Evolutionary conservation across 495 filamentous ascomycete species (phyloP).

Genomic region (Trichoderma parareesei): DNA sequence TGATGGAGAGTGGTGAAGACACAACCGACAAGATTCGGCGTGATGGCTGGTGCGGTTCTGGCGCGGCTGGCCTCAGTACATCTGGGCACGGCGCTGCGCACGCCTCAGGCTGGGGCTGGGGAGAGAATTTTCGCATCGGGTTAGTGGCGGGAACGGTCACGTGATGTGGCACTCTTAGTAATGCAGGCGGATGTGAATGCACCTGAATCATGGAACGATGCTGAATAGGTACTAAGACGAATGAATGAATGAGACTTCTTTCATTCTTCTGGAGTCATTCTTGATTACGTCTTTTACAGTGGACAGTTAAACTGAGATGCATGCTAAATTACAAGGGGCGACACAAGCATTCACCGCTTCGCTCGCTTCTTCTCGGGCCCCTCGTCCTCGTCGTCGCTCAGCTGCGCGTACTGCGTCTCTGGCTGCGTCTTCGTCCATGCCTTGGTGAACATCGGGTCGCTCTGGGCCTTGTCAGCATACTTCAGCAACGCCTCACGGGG

Average conservation of each 20-base stretch:
- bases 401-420: slow-evolving; percentile 79
- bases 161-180: not conserved
- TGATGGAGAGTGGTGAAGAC: slow-evolving; percentile 47
- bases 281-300: too few relatives aligned
- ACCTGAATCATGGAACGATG: too few relatives aligned
- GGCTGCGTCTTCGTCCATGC: slow-evolving; percentile 93
- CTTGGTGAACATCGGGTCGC: slow-evolving; percentile 87
- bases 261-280: too few relatives aligned
- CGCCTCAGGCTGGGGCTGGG: slow-evolving; percentile 9
- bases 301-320: too few relatives aligned
- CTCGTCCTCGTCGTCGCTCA: slow-evolving; percentile 78
- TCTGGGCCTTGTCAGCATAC: slow-evolving; percentile 90
- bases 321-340: too few relatives aligned
- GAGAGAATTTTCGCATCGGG: not conserved
- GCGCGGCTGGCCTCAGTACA: slow-evolving; percentile 18
- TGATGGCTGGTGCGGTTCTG: slow-evolving; percentile 34
- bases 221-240: too few relatives aligned
- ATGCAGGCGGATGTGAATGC: too few relatives aligned
- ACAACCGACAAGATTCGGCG: slow-evolving; percentile 36
- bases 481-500: slow-evolving; percentile 88
- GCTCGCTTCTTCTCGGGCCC: slow-evolving; percentile 60
- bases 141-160: not conserved
- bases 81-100: slow-evolving; percentile 21
- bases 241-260: too few relatives aligned
- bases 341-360: slow-evolving; percentile 30